Base-by-base conservation (phyloP, 768 basidiomycete species). In the Lentinus tigrinus region DNA sequence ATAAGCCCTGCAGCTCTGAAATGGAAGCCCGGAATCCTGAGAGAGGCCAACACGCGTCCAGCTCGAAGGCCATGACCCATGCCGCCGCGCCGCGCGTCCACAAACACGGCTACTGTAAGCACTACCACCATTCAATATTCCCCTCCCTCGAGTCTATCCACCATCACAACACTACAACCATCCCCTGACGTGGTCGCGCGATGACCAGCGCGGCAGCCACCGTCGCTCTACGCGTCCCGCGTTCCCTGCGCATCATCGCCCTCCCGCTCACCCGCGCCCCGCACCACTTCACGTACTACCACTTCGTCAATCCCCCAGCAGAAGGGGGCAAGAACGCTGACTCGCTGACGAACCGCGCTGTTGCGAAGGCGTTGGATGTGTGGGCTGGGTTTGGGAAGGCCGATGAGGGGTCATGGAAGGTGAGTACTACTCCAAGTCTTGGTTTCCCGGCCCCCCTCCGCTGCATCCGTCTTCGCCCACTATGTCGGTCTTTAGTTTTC, bases 351-450 rank as follows among this genome's bases (percentile, higher is more conserved):
- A 80, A 78, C 5, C 83, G 78, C 76, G 74, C 73, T 5, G 73
- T 79, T 3, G 69, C 66, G 23, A 91, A 86, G 64, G 85, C 83
- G 0, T 69, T 77, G 1, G 69, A 76, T 44, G 70, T 79, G 4
- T 93, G 91, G 91, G 76, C 82, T 23, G 75, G 77, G 21, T 85
- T 90, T 65, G 91, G 89, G 13, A 84, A 85, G 63, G 83, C 87
- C 1, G 71, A 74, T 4, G 73, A 85, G 54, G 83, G 81, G 21
- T 82, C 79, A 53, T 93, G 91, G 91, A 85, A 85, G 82, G 91
- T 90, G 60, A 6, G 80, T 73, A 14, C 54, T 43, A 31, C n/a
- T n/a, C n/a, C n/a, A n/a, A n/a, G 5, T 31, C 28, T 10, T 31
- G 28, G 28, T 31, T 31, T 31, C 28, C 28, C 28, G 28, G 28